Conservation (phyloP, 805 yeast genomes). For the Lachancea dasiensis region DNA sequence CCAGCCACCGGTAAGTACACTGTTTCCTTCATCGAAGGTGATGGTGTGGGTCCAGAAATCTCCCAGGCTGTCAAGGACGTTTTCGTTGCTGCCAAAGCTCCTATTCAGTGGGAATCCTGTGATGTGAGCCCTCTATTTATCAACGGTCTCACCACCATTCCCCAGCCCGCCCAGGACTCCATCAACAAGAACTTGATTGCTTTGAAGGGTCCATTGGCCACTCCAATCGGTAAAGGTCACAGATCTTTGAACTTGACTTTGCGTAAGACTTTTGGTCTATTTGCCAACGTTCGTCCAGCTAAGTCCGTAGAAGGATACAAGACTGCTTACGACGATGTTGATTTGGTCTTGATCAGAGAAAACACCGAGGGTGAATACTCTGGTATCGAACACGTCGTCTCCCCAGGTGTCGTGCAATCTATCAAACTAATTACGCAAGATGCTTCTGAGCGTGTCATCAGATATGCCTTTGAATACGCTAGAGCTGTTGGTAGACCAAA, state of each 20-base stretch:
- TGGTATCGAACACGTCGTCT: constrained; percentile 98
- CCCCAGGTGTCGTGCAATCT: constrained; percentile 97
- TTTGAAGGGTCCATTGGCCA: constrained; percentile 95
- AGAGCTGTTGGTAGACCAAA: constrained; percentile 79
- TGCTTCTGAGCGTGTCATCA: constrained; percentile 93
- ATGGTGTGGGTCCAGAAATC: constrained; percentile 96
- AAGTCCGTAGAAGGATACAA: constrained; percentile 88
- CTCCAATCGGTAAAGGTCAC: constrained; percentile 99
- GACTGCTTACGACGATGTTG: constrained; percentile 76
- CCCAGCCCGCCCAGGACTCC: constrained; percentile 84
- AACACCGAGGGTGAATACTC: constrained; percentile 99
- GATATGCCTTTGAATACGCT: constrained; percentile 97
- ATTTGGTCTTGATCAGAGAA: constrained; percentile 95
- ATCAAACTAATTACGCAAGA: constrained; percentile 94
- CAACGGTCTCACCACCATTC: constrained; percentile 90
- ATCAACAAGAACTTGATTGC: constrained; percentile 93
- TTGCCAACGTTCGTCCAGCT: constrained; percentile 97
- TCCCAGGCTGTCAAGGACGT: constrained; percentile 90
- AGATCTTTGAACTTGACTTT: constrained; percentile 94
- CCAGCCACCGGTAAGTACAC: constrained; percentile 75
- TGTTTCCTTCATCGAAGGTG: constrained; percentile 97
- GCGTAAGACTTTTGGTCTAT: constrained; percentile 93
- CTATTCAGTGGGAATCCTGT: constrained; percentile 95
- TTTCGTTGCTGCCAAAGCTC: constrained; percentile 90
- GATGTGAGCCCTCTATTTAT: constrained; percentile 91